Evolutionary conservation across 352 stramenopile genomes (phyloP).

Genomic region (Pythium volutum): DNA sequence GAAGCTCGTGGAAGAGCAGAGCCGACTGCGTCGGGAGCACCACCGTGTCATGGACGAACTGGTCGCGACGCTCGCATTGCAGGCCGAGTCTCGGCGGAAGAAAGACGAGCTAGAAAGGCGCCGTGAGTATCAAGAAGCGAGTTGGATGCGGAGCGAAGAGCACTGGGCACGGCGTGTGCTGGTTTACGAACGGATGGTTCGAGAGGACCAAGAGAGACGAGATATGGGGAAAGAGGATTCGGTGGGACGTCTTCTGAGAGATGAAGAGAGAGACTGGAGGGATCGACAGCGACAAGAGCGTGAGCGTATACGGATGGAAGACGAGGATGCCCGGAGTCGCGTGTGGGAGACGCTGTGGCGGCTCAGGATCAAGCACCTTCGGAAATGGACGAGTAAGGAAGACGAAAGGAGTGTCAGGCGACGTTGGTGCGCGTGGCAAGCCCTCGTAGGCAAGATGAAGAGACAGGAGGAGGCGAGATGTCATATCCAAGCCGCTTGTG

Average conservation of each 20-base stretch:
- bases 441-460: not conserved
- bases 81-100: constrained; percentile 18
- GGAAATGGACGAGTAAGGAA: not conserved
- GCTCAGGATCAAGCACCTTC: constrained; percentile 15
- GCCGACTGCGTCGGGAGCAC: constrained; percentile 18
- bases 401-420: not conserved
- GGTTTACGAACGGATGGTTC: constrained; percentile 22
- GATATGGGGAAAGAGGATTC: constrained; percentile 40
- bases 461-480: not conserved
- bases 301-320: constrained; percentile 1
- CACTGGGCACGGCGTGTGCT: constrained; percentile 27
- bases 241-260: constrained; percentile 4
- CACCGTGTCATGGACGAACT: constrained; percentile 33
- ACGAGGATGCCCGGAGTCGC: constrained; percentile 12
- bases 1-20: constrained; percentile 26
- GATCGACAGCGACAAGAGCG: not conserved
- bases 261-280: not conserved
- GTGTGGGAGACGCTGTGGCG: constrained; percentile 12
- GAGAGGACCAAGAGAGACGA: constrained; percentile 25
- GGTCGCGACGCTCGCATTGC: constrained; percentile 7
- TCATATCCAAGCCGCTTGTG: constrained; percentile 8
- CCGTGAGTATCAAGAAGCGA: constrained; percentile 32
- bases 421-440: not conserved
- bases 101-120: constrained; percentile 23
- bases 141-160: constrained; percentile 54